Evolutionary conservation across 768 basidiomycete species (phyloP).

Genomic region (Stropharia rugosoannulata): DNA sequence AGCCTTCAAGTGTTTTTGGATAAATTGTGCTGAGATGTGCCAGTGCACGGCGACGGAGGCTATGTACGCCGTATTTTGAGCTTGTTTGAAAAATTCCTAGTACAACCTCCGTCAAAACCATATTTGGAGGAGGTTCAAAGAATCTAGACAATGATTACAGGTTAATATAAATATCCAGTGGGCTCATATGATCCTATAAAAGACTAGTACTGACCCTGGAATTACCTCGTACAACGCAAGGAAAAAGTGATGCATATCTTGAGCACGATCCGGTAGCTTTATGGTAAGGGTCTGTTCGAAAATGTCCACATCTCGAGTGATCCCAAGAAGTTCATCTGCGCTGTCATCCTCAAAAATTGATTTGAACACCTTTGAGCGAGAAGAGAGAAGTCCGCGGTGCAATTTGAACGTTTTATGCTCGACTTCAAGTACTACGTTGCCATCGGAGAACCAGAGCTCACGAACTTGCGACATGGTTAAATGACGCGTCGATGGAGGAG

Average conservation of each 20-base stretch:
- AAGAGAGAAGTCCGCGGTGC: background rate
- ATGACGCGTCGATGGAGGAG: background rate
- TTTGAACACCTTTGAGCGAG: background rate
- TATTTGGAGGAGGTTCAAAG: slow-evolving; percentile 16
- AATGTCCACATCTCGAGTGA: background rate
- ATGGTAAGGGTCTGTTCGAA: background rate
- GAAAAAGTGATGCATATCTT: slow-evolving; percentile 13
- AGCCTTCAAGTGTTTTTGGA: slow-evolving; percentile 7
- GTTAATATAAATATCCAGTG: background rate
- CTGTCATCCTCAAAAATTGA: background rate
- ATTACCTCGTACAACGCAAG: slow-evolving; percentile 15
- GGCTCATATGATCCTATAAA: background rate
- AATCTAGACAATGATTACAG: slow-evolving; percentile 5
- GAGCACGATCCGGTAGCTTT: background rate
- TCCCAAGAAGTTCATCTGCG: background rate
- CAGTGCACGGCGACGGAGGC: slow-evolving; percentile 14
- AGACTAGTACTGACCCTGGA: slow-evolving; percentile 14
- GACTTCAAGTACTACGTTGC: background rate
- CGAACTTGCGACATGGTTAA: background rate
- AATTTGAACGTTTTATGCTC: background rate
- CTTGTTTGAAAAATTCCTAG: slow-evolving; percentile 12
- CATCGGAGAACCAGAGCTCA: slow-evolving; percentile 6
- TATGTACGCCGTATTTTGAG: slow-evolving; percentile 12
- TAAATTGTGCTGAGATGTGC: slow-evolving; percentile 12
- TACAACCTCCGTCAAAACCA: slow-evolving; percentile 1